Conservation (phyloP, 1,284 basidiomycete species). For the Puccinia horiana region DNA sequence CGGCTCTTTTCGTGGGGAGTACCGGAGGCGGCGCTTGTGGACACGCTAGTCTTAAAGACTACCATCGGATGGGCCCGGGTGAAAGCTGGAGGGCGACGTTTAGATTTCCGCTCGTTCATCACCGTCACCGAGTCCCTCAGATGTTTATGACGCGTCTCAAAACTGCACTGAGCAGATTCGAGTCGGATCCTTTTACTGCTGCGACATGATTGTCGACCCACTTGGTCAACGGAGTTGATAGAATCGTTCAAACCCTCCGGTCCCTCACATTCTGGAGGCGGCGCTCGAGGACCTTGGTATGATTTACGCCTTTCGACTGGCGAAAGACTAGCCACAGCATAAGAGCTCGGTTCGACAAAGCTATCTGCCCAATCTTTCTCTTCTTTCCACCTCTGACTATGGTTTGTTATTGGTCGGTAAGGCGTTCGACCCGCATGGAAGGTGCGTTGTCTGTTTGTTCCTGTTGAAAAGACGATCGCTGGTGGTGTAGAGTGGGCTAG, state of each 20-base stretch:
- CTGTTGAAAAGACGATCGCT: neutral
- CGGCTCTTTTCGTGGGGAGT: conserved; percentile 1
- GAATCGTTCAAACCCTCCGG: neutral
- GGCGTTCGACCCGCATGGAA: conserved; percentile 47
- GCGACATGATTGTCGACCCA: neutral
- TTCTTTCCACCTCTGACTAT: conserved; percentile 36
- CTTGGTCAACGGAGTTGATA: conserved; percentile 4
- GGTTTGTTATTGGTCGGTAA: conserved; percentile 29
- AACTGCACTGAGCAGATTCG: conserved; percentile 5
- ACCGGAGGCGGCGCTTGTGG: neutral
- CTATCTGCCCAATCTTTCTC: conserved; percentile 43
- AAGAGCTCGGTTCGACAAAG: conserved; percentile 42
- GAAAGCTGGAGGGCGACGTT: conserved; percentile 9
- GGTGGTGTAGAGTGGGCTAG: conserved; percentile 49
- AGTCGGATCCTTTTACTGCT: conserved; percentile 49
- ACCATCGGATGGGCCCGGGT: conserved; percentile 30
- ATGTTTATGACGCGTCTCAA: neutral
- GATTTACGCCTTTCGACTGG: conserved; percentile 18
- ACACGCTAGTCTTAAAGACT: conserved; percentile 17
- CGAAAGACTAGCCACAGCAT: conserved; percentile 39
- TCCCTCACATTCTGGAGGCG: neutral
- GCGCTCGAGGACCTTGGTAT: conserved; percentile 6
- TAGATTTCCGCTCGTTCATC: conserved; percentile 34
- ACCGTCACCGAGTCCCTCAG: conserved; percentile 32
- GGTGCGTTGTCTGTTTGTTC: conserved; percentile 14